These are phyloP conservation scores for Xylaria sp. DNA, from an alignment of 2,329 filamentous ascomycete genomes.

Conservation along the genomic window DNA sequence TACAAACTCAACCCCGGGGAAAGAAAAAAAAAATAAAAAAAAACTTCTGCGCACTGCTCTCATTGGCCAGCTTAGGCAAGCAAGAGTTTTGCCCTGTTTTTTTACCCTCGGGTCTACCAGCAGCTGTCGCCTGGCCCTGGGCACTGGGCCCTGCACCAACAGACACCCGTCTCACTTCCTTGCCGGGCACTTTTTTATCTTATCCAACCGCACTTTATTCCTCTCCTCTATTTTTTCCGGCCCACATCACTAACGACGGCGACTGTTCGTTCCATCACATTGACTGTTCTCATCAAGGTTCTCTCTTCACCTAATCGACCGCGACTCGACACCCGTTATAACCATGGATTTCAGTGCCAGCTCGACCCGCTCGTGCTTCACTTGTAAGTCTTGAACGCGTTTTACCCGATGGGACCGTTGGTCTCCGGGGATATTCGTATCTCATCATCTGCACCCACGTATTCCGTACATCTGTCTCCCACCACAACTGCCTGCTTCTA, in stretches of 20 bases:
- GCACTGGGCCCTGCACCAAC: background rate
- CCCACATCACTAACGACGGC: constrained; percentile 9
- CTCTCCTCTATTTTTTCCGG: background rate
- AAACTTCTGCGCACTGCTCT: constrained; percentile 10
- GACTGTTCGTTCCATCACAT: constrained; percentile 4
- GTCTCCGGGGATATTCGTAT: background rate
- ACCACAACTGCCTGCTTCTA: background rate
- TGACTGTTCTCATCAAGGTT: background rate
- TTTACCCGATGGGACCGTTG: constrained; percentile 6
- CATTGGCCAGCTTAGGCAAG: constrained; percentile 13
- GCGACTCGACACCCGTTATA: constrained; percentile 11
- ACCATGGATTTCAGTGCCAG: constrained; percentile 40
- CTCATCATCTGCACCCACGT: constrained; percentile 2
- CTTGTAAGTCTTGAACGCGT: constrained; percentile 37
- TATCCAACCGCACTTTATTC: background rate
- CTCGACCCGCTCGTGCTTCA: constrained; percentile 46
- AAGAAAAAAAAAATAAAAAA: constrained; percentile 2
- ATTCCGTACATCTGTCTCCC: background rate
- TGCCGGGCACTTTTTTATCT: background rate
- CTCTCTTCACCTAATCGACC: constrained; percentile 1
- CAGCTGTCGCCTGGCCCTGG: constrained; percentile 5
- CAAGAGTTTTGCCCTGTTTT: constrained; percentile 16
- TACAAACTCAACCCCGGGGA: background rate
- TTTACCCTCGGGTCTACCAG: constrained; percentile 8
- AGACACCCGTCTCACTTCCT: background rate